phyloP scores from a whole-genome alignment of 352 stramenopile genomes.

The Phytophthora vignae region DNA sequence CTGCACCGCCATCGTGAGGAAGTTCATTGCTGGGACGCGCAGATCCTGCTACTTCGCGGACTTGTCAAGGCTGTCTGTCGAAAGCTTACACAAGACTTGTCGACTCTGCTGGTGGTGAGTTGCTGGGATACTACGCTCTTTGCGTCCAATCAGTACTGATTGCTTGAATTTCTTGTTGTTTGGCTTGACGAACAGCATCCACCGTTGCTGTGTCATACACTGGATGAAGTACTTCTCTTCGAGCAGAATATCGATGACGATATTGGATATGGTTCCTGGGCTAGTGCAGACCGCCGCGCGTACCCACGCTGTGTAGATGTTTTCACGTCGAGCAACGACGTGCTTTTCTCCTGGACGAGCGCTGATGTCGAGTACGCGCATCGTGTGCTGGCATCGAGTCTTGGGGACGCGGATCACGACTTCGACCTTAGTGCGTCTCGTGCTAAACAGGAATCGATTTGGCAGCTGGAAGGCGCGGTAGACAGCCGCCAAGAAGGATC shows the following conservation, averaged over 20 bases:
- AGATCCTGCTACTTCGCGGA: constrained; percentile 65
- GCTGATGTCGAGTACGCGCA: constrained; percentile 66
- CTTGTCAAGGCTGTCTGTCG: constrained; percentile 49
- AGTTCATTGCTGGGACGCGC: constrained; percentile 66
- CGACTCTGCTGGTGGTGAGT: constrained; percentile 51
- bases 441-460: constrained; percentile 23
- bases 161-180: not conserved
- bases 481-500: not conserved
- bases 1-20: constrained; percentile 53
- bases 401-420: constrained; percentile 13
- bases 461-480: constrained; percentile 28
- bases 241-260: constrained; percentile 70
- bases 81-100: constrained; percentile 63
- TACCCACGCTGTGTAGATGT: constrained; percentile 75
- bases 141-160: not conserved
- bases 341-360: constrained; percentile 76
- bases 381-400: constrained; percentile 39
- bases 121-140: not conserved
- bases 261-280: constrained; percentile 67
- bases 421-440: constrained; percentile 12
- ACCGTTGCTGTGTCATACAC: constrained; percentile 69
- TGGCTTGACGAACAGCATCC: constrained; percentile 29
- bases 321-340: constrained; percentile 55
- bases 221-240: constrained; percentile 83
- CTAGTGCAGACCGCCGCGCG: constrained; percentile 35